Evolutionary conservation across 305 asterid species (phyloP), one percentile per base, ranked within the genome.

Genomic region (Solanum hybrid): DNA sequence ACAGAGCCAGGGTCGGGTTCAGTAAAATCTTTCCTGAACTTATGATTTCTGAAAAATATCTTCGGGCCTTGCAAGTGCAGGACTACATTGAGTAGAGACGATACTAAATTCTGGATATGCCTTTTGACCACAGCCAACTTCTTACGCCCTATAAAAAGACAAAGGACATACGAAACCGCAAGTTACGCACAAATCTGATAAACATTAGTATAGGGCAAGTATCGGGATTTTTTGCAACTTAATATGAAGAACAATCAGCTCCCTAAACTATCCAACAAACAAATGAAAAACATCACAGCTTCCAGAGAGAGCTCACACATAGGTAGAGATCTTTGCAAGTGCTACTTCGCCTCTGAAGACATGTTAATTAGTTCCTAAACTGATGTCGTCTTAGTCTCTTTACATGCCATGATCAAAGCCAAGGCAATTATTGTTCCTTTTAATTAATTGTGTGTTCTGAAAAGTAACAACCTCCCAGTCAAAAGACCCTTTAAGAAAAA

Each of bases 1-100:
- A 94, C 95, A 16, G 98, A 93, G 36, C 98, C 99, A 89, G 99
- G 92, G 95, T 96, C 97, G 46, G 98, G 99, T 86, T 84, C 71
- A 61, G 90, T 71, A 84, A 81, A 74, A 91, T 90, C 90, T 88
- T 93, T 91, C 82, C 33, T 51, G 73, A 93, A 90, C 89, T 93
- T 90, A 24, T 76, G 91, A 80, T 74, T 89, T 89, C 75, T 91
- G 82, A 31, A 92, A 94, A 96, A 97, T 90, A 95, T 92, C 86
- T 86, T 64, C 36, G 96, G 97, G 76, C 96, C 97, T 92, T 95
- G 98, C 93, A 97, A 92, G 93, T 96, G 98, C 90, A 96, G 92
- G 91, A 96, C 91, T 93, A 95, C 64, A 89, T 95, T 97, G 94
- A 96, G 94, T 89, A 96, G 98, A 92, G 95, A 95, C 36, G 97